Base-by-base conservation (phyloP, 2,329 filamentous ascomycete genomes). In the Alternaria incomplexa region DNA sequence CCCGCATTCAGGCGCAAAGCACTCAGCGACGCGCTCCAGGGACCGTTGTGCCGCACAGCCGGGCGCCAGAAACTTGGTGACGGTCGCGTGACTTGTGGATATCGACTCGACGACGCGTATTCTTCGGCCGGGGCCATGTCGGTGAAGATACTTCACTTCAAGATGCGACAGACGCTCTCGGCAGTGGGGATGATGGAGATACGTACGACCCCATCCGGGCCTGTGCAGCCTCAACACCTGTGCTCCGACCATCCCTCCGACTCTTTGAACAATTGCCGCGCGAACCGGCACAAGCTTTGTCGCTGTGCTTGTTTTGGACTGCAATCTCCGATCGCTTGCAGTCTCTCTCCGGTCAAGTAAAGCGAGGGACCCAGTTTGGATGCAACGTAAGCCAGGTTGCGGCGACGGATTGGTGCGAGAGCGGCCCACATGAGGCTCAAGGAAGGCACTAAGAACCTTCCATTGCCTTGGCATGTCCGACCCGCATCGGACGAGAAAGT, bases 191-290 rank as follows among this genome's bases (percentile, higher is more conserved):
- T 28, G 28, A 30, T 46, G 53, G 40, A 40, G 59, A 59, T 48
- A 47, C 17, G 40, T 40, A 58, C 52, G 48, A 53, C 40, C 36
- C 58, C 46, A 51, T 58, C 30, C 59, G 53, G 28, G 62, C 62
- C 59, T 56, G 58, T 67, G 62, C 64, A 58, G 30, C 9, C 59
- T 61, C 62, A 61, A 67, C 56, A 53, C 55, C 48, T 51, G 51
- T 32, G 26, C 55, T 43, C 55, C 59, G 47, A 61, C 61, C 53
- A 64, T 56, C 57, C 43, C 45, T 56, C 59, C 62, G 54, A 43
- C 45, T 65, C 50, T 63, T 63, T 28, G 25, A 40, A 54, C 52
- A 51, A 30, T 56, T 64, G 62, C 64, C 64, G 58, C 64, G 48
- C 43, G 58, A 62, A 44, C 60, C 60, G 60, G 47, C 23, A 48